phyloP scores from a whole-genome alignment of 768 basidiomycete genomes.

The Rhodotorula kratochvilovae region DNA sequence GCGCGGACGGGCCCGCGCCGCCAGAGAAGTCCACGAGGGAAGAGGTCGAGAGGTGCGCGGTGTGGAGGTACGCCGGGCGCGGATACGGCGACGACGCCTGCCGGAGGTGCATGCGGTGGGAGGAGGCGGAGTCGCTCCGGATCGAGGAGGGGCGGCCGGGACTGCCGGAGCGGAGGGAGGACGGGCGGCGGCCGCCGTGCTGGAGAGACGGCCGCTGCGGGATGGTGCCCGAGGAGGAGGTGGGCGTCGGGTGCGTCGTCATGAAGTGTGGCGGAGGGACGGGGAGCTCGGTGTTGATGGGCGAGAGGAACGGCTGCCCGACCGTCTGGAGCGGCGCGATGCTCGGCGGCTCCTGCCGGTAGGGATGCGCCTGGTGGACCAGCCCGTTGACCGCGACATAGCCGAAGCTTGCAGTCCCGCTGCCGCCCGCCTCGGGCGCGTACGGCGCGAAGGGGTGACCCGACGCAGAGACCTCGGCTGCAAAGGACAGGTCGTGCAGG shows the following conservation, averaged over 20 bases:
- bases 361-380: neutral
- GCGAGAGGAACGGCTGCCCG: neutral
- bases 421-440: neutral
- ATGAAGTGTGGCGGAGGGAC: neutral
- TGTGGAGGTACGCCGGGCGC: conserved; percentile 5
- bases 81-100: conserved; percentile 6
- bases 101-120: neutral
- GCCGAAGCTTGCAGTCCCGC: neutral
- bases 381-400: neutral
- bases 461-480: neutral
- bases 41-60: neutral
- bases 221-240: too few species aligned
- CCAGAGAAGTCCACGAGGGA: neutral
- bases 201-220: neutral
- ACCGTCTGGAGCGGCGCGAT: neutral
- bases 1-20: neutral
- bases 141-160: neutral
- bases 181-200: neutral
- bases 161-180: neutral
- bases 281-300: conserved; percentile 10
- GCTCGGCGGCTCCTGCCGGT: too few species aligned
- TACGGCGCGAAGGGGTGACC: neutral
- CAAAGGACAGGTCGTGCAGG: neutral
- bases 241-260: neutral
- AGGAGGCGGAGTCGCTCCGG: neutral